phyloP scores from a whole-genome alignment of 1,284 basidiomycete genomes.

The Ustilago hordei region DNA sequence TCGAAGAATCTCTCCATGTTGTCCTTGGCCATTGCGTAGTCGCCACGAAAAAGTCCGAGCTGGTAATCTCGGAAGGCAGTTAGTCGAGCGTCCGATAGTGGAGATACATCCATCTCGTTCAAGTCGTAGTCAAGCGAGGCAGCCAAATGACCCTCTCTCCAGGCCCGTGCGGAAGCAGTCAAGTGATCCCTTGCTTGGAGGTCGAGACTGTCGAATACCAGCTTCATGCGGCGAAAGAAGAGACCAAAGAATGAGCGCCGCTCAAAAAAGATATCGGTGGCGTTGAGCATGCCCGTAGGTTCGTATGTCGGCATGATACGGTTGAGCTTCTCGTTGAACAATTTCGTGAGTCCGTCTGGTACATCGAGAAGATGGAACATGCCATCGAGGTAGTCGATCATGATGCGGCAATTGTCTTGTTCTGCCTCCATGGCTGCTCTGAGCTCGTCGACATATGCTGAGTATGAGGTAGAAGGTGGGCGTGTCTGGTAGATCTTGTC shows the following conservation, averaged over 20 bases:
- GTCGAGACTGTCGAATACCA: constrained; percentile 50
- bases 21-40: constrained; percentile 44
- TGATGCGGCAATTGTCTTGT: constrained; percentile 30
- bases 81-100: constrained; percentile 26
- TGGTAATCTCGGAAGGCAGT: constrained; percentile 41
- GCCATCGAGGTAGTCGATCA: constrained; percentile 39
- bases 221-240: constrained; percentile 43
- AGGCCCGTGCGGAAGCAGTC: constrained; percentile 25
- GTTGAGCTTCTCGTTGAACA: constrained; percentile 50
- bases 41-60: constrained; percentile 40
- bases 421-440: constrained; percentile 19
- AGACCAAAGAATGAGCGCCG: constrained; percentile 53
- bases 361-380: constrained; percentile 45
- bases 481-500: constrained; percentile 46
- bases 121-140: not conserved
- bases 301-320: constrained; percentile 47
- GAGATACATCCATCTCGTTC: not conserved
- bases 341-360: constrained; percentile 45
- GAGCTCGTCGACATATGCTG: constrained; percentile 28
- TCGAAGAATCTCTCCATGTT: constrained; percentile 54
- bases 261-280: constrained; percentile 43
- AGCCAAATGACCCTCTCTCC: constrained; percentile 19
- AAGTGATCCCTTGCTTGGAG: constrained; percentile 39
- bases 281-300: constrained; percentile 36
- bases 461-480: constrained; percentile 18